Evolutionary conservation across 176 grass and related monocot genomes (phyloP), one percentile per base, ranked within the genome.

Genomic region (Tuctoria greenei): DNA sequence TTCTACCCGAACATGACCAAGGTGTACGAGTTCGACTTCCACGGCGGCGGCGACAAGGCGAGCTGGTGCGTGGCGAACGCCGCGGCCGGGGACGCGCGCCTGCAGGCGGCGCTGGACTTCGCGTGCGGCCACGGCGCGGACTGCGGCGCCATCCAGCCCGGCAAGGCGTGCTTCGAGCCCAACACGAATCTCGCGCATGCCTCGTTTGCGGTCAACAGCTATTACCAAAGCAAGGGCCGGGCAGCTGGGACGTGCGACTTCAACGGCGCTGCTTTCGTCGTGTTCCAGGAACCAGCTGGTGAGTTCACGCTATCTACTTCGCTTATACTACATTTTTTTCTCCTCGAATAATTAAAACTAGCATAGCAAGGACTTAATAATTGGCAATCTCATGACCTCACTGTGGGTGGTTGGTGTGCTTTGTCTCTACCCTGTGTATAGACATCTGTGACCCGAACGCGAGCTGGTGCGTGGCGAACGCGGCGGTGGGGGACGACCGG

Each of bases 11-110:
- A 68, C 81, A 38, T 73, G 86, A 17, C 38, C 6, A 91, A 87
- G 73, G 84, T 89, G 17, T 96, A 96, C 66, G 84, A 96, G 24
- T 55, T 92, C 8, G 70, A 85, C 27, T 96, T 95, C 21, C 77
- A 63, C 8, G 78, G 84, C 12, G 26, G 37, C 72, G 55, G 72
- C 4, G 16, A 20, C 18, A 3, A 1, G 34, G 20, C 8, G 11
- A 75, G 51, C 60, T 90, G 88, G 88, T 90, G 88, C 62, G 81
- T 79, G 42, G 79, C 78, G 28, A 75, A 56, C 18, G 55, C 76
- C 34, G 44, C 46, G 0, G 50, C 10, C 37, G 78, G 69, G 9
- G 76, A 85, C 25, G 17, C 3, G 6, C 17, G 81, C 12, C 52
- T 85, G 15, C 76, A 85, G 46, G 47, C 27, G 13, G 86, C 82